phyloP scores from a whole-genome alignment of 139 green algal genomes.

The Coccomyxa sp. region DNA sequence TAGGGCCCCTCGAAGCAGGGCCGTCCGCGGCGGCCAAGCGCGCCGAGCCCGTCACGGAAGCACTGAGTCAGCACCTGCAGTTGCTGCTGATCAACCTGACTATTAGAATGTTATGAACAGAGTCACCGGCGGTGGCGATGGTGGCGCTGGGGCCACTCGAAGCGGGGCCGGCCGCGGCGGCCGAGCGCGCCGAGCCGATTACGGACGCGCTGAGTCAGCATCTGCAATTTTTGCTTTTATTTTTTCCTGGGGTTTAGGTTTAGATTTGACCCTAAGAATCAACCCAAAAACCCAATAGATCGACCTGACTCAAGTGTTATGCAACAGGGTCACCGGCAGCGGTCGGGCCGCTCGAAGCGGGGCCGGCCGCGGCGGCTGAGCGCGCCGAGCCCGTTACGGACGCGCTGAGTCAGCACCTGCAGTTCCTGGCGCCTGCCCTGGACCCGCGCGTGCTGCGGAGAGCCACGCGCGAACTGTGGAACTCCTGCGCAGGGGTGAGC shows the following conservation, averaged over 20 bases:
- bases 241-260: too few relatives aligned
- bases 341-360: background rate
- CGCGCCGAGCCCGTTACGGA: background rate
- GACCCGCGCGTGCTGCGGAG: constrained; percentile 8
- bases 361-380: too few relatives aligned
- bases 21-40: background rate
- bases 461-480: constrained; percentile 13
- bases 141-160: background rate
- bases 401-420: constrained; percentile 10
- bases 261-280: too few relatives aligned
- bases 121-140: background rate
- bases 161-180: background rate
- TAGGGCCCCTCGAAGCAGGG: background rate
- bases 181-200: background rate
- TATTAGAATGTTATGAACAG: too few relatives aligned
- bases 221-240: too few relatives aligned
- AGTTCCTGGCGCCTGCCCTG: background rate
- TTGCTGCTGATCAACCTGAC: background rate
- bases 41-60: background rate
- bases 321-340: background rate
- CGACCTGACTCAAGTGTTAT: too few relatives aligned
- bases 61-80: constrained; percentile 6
- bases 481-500: constrained; percentile 14
- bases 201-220: constrained; percentile 5
- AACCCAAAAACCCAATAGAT: too few relatives aligned